These are phyloP conservation scores for Eutrema yunnanense DNA, from an alignment of 345 rosid species.

Conservation along the genomic window DNA sequence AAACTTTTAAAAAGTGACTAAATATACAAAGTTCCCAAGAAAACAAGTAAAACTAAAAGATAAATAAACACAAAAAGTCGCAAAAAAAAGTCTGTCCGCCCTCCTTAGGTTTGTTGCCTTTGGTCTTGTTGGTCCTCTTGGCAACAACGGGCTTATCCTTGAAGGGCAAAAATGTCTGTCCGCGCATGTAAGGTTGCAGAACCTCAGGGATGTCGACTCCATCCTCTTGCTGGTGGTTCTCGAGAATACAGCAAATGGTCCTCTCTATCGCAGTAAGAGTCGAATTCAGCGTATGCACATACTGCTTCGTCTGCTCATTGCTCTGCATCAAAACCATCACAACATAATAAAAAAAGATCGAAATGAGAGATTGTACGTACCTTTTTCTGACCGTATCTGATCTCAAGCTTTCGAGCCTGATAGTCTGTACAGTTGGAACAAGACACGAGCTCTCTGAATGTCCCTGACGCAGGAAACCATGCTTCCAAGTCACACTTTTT, in stretches of 20 bases:
- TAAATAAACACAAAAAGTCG: no score
- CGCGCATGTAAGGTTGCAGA: constrained; percentile 56
- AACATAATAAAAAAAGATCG: background rate
- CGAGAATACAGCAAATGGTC: constrained; percentile 85
- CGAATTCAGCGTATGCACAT: constrained; percentile 77
- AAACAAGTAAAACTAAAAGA: no score
- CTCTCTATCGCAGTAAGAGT: constrained; percentile 91
- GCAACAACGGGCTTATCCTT: constrained; percentile 43
- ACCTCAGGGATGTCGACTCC: constrained; percentile 81
- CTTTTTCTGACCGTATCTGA: constrained; percentile 90
- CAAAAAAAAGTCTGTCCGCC: no score
- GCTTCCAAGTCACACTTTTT: constrained; percentile 91
- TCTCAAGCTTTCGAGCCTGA: constrained; percentile 82
- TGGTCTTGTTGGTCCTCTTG: no score
- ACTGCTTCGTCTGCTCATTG: constrained; percentile 73
- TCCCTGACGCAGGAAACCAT: constrained; percentile 85
- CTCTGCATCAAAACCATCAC: constrained; percentile 35
- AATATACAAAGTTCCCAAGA: no score
- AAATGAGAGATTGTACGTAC: constrained; percentile 15
- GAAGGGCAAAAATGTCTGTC: constrained; percentile 69
- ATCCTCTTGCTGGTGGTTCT: constrained; percentile 73
- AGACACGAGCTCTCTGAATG: constrained; percentile 80
- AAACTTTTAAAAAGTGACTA: no score
- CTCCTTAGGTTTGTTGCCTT: no score
- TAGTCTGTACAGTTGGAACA: constrained; percentile 89